Evolutionary conservation across 2,329 filamentous ascomycete genomes (phyloP), one percentile per base, ranked within the genome.

Genomic region (Aspergillus ochraceus): DNA sequence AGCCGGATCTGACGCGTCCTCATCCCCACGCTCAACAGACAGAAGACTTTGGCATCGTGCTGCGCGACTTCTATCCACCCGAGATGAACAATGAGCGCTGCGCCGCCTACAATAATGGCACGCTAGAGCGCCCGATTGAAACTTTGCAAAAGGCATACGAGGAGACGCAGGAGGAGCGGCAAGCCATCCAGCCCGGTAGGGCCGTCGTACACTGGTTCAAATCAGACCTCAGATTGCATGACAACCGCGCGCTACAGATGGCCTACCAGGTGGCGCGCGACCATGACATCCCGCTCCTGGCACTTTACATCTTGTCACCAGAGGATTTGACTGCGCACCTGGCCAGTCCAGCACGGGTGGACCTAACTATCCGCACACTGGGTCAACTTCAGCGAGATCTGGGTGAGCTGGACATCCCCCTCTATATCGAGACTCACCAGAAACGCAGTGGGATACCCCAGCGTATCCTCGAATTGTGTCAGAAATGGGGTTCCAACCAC

Each of bases 161-260:
- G 24, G 84, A 87, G 2, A 95, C 91, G 0, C 76, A 80, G 2
- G 67, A 76, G 0, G 72, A 76, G 39, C 83, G 90, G 9, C 78
- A 81, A 29, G 74, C 77, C 1, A 81, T 90, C 12, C 62, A 77
- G 1, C 77, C 82, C 0, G 84, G 84, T 30, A 79, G 85, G 26
- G 86, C 88, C 0, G 88, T 96, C 0, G 85, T 96, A 0, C 91
- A 96, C 76, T 97, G 92, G 92, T 97, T 94, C 80, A 96, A 95
- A 76, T 87, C 85, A 69, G 93, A 97, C 72, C 76, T 96, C 54
- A 84, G 92, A 2, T 81, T 84, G 1, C 74, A 77, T 0, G 93
- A 97, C 73, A 97, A 96, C 72, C 88, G 84, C 9, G 85, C 85
- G 0, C 75, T 97, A 24, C 82, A 84, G 36, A 75, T 87, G 61